Evolutionary conservation across 2,329 filamentous ascomycete species (phyloP), one percentile per base, ranked within the genome.

Genomic region (Clathrospora elynae): DNA sequence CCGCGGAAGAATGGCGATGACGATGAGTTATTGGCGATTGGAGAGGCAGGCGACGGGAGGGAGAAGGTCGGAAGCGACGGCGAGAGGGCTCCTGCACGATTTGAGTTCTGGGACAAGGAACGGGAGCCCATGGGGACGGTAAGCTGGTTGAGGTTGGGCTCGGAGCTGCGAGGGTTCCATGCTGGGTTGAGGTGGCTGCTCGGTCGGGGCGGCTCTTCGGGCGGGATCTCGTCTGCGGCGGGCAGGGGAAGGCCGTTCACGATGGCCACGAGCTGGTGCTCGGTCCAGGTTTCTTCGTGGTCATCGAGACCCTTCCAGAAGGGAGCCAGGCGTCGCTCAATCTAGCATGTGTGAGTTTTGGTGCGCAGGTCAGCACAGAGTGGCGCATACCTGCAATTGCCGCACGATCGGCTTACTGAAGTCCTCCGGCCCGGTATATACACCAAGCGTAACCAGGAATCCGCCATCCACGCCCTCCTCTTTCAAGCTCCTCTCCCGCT

Each of bases 251-350:
- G 79, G 13, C 89, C 91, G 62, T 90, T 84, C 35, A 87, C 93
- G 16, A 89, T 90, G 43, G 92, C 90, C 59, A 96, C 83, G n/a
- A 99, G 82, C 71, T 99, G 93, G 70, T 93, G 85, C 64, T 99
- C 93, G 9, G 90, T 87, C 93, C 93, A 99, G 37, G 83, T 87
- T 14, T 88, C 82, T 11, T 85, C 86, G 70, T 93, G 90, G 68
- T 97, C 91, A 53, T 96, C 86, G 3, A 99, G 76, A 4, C 93
- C 93, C 64, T 87, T 86, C 90, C 92, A 99, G 70, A 99, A 99
- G 0, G 93, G 93, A 28, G 93, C 93, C 49, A 99, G 73, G 50
- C 87, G 85, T 57, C 93, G 82, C 72, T 99, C 93, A 67, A 99
- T 90, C 92, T 97, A 63, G n/a, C 25, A 25, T 22, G 13, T 51